These are phyloP conservation scores for Epichloe elymi DNA, from an alignment of 2,329 filamentous ascomycete species.

Conservation along the genomic window DNA sequence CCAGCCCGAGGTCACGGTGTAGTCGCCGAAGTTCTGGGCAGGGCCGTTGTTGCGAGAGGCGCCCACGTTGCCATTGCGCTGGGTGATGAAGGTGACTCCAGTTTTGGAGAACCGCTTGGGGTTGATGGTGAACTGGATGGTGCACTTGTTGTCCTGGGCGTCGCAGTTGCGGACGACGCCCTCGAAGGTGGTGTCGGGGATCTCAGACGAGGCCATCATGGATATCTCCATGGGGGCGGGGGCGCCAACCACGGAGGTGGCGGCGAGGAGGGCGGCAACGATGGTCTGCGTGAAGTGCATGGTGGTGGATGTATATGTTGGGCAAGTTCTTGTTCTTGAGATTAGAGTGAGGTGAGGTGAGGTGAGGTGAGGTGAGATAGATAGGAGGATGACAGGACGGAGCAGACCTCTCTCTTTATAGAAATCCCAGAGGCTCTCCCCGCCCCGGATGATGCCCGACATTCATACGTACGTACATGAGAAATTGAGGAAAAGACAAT, in stretches of 20 bases:
- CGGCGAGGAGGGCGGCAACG: constrained; percentile 21
- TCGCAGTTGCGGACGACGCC: constrained; percentile 27
- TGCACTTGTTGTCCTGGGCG: constrained; percentile 24
- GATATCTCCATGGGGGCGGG: constrained; percentile 19
- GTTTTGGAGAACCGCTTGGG: constrained; percentile 12
- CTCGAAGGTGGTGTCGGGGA: constrained; percentile 29
- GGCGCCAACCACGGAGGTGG: constrained; percentile 23
- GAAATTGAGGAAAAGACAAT: too few species aligned
- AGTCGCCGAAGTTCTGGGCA: constrained; percentile 32
- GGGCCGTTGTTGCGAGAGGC: constrained; percentile 26
- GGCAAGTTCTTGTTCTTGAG: not conserved
- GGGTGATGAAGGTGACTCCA: constrained; percentile 26
- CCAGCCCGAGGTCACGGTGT: constrained; percentile 40
- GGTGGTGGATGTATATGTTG: constrained; percentile 8
- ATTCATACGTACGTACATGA: too few species aligned
- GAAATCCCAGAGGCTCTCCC: too few species aligned
- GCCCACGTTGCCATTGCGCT: constrained; percentile 7
- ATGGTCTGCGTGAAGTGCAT: constrained; percentile 32
- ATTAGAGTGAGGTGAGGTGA: not conserved
- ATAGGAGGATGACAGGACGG: not conserved
- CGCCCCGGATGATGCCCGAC: too few species aligned
- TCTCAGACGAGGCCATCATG: constrained; percentile 24
- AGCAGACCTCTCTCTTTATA: too few species aligned
- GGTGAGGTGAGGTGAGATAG: not conserved
- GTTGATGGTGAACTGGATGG: constrained; percentile 31